Conservation (phyloP, 73 alveolate genomes). For the Paramecium primaurelia region DNA sequence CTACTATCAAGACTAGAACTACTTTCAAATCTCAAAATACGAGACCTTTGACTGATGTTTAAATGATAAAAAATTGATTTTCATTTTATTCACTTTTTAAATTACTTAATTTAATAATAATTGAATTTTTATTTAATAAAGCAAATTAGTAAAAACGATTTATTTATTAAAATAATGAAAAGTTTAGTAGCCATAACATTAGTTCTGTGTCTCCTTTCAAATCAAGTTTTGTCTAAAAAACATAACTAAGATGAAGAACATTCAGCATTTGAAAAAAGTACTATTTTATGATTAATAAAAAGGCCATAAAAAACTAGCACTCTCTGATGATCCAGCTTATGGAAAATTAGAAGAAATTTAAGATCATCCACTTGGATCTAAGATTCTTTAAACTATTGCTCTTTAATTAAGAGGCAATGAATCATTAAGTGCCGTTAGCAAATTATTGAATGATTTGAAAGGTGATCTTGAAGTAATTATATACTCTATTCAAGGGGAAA, state of each 20-base stretch:
- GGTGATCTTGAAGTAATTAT: conserved; percentile 37
- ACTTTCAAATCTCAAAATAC: background rate
- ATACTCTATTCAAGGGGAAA: background rate
- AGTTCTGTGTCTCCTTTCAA: conserved; percentile 17
- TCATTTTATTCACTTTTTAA: background rate
- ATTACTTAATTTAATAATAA: background rate
- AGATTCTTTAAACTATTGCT: conserved; percentile 36
- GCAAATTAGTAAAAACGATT: background rate
- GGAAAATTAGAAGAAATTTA: conserved; percentile 42
- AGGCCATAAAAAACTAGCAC: conserved; percentile 9
- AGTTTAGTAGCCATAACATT: background rate
- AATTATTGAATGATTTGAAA: conserved; percentile 27
- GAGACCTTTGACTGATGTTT: background rate
- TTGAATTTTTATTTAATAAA: background rate
- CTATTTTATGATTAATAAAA: background rate
- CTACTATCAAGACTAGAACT: background rate
- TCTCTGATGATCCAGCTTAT: conserved; percentile 37
- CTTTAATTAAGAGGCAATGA: conserved; percentile 47
- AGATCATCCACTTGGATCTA: conserved; percentile 45
- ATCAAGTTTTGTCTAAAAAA: background rate
- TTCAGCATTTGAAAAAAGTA: conserved; percentile 39
- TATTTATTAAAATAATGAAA: conserved; percentile 11
- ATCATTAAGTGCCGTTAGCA: conserved; percentile 50
- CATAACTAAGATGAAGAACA: conserved; percentile 30
- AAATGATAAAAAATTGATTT: background rate